phyloP scores from a whole-genome alignment of 495 filamentous ascomycete species.

The Hypoxylon subgilvum region DNA sequence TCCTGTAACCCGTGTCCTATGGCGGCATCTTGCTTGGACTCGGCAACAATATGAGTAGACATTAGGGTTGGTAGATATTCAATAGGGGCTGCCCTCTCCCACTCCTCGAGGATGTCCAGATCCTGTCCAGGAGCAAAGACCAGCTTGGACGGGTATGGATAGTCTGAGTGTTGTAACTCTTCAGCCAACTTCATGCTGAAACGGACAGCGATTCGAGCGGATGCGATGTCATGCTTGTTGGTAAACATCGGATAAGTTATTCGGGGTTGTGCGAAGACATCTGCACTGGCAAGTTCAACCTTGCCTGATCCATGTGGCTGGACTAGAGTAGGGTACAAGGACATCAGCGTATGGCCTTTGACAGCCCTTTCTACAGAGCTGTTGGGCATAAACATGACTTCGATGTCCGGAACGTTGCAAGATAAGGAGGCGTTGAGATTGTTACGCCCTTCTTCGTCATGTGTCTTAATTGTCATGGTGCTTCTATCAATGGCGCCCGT shows the following conservation, averaged over 20 bases:
- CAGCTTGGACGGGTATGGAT: conserved; percentile 27
- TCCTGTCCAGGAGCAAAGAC: conserved; percentile 32
- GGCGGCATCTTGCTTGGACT: background rate
- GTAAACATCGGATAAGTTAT: conserved; percentile 10
- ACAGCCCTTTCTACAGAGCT: conserved; percentile 4
- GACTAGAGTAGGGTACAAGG: conserved; percentile 31
- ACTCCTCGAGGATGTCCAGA: conserved; percentile 17
- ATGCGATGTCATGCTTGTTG: conserved; percentile 1
- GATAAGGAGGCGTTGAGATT: conserved; percentile 8
- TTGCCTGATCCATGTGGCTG: conserved; percentile 48
- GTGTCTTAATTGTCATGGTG: conserved; percentile 7
- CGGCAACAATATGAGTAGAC: background rate
- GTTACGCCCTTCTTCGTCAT: conserved; percentile 1
- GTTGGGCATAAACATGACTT: conserved; percentile 38
- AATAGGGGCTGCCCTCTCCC: background rate
- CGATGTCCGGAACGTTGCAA: conserved; percentile 36
- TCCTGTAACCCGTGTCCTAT: background rate
- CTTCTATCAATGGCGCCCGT: conserved; percentile 28
- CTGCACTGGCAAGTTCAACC: conserved; percentile 42
- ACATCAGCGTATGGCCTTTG: conserved; percentile 10
- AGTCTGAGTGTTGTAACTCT: conserved; percentile 27
- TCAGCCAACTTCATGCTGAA: conserved; percentile 39
- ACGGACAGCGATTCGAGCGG: conserved; percentile 20
- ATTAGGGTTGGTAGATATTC: background rate
- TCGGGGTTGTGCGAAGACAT: conserved; percentile 40